These are phyloP conservation scores for Fusarium sp. DNA, from an alignment of 2,329 filamentous ascomycete species.

Conservation along the genomic window DNA sequence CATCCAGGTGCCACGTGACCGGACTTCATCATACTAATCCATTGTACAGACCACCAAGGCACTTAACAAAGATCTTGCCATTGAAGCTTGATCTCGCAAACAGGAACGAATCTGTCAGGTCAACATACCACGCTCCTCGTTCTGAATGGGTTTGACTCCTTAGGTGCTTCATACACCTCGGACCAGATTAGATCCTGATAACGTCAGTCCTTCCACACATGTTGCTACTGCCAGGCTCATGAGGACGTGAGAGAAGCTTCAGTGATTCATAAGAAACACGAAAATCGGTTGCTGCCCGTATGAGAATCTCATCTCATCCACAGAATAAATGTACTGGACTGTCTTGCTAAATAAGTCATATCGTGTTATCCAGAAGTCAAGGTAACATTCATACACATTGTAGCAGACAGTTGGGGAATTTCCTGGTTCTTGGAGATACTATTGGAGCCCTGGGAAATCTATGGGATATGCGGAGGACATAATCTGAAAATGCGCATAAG, in stretches of 20 bases:
- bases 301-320: neutral
- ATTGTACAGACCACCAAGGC: neutral
- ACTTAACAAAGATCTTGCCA: neutral
- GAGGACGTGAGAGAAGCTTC: neutral
- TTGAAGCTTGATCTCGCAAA: neutral
- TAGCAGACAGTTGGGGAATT: neutral
- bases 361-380: neutral
- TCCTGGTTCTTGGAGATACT: neutral
- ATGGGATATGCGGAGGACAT: neutral
- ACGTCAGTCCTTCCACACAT: neutral
- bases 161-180: neutral
- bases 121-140: neutral
- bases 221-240: neutral
- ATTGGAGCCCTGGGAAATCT: neutral
- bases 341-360: neutral
- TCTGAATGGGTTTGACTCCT: neutral
- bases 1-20: slow-evolving; percentile 24
- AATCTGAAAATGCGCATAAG: slow-evolving; percentile 7
- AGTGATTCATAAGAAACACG: neutral
- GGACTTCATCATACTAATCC: neutral
- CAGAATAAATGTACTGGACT: neutral
- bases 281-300: neutral
- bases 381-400: neutral
- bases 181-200: neutral
- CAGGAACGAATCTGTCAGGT: neutral